A percentile compares a stretch with the other conserved stretches of the same genome.
These are phyloP conservation scores for Cordyceps pruinosa DNA, from an alignment of 2,329 filamentous ascomycete species.

Conservation along the genomic window DNA sequence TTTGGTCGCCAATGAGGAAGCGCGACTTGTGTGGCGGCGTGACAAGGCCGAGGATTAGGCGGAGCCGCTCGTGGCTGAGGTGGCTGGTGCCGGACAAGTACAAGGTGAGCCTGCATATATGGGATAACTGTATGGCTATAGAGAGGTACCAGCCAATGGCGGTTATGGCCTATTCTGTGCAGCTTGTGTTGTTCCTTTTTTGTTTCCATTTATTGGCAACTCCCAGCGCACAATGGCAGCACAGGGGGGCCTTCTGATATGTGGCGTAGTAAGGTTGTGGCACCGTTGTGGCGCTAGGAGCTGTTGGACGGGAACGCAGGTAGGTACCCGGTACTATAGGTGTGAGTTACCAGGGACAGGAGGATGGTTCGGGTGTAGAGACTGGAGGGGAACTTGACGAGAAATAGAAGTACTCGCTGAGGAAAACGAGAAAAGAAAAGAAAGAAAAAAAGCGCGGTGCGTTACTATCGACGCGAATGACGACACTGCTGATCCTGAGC, in stretches of 20 bases:
- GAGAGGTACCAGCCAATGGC: not conserved
- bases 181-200: not conserved
- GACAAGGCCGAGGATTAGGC: slow-evolving; percentile 17
- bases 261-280: not conserved
- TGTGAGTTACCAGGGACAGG: too few species aligned
- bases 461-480: not conserved
- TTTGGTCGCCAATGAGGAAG: slow-evolving; percentile 12
- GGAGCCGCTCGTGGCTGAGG: slow-evolving; percentile 6
- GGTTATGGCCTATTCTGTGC: not conserved
- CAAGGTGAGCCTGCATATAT: not conserved
- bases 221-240: not conserved
- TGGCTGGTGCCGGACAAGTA: not conserved
- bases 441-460: not conserved
- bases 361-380: too few species aligned
- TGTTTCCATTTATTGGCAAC: not conserved
- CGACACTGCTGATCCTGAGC: not conserved
- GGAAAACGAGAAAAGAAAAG: too few species aligned
- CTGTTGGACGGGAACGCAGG: too few species aligned
- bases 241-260: not conserved
- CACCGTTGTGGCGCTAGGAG: not conserved
- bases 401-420: too few species aligned
- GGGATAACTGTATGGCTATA: not conserved
- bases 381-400: too few species aligned
- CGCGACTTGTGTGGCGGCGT: slow-evolving; percentile 13
- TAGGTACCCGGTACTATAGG: too few species aligned